Evolutionary conservation across 345 rosid genomes (phyloP), one percentile per base, ranked within the genome.

Genomic region (Populus nigra): DNA sequence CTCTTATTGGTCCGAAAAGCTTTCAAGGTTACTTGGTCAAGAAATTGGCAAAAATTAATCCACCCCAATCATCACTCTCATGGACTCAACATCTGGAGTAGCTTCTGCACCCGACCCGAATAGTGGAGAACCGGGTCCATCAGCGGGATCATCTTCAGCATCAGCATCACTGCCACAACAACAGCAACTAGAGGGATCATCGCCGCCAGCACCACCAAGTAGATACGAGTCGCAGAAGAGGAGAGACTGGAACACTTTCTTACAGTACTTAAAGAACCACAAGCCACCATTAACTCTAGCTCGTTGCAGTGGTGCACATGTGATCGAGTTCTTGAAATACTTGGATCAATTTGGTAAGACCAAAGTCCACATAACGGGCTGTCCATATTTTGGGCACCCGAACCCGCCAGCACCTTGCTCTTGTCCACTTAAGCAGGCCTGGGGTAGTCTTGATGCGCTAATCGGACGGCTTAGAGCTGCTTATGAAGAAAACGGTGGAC

Each of bases 401-500:
- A 82, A 65, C 65, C 85, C 85, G 0, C 85, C 85, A 0, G 82
- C 82, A 7, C 82, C 82, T 1, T 82, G 85, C 35, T 81, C 79
- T 22, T 82, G 85, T 49, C 85, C 82, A 29, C 79, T 82, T 0
- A 78, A 75, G 65, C 85, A 82, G 49, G 85, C 85, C 1, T 82
- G 85, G 85, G 85, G 85, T 7, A 78, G 82, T 31, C 82, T 82
- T 17, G 85, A 82, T 75, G 85, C 85, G 59, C 74, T 82, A 11
- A 78, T 82, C 70, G 85, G 82, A 66, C 79, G 82, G 66, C 76
- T 82, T 55, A 74, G 85, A 49, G 85, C 82, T 1, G 82, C 85
- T 2, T 78, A 78, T 29, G 82, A 82, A 13, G 85, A 82, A 74
- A 78, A 71, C 79, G 82, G 82, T 3, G 85, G 85, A 15, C 74